Evolutionary conservation across 164 flowering plant genomes (phyloP).

Genomic region (Sedum album): DNA sequence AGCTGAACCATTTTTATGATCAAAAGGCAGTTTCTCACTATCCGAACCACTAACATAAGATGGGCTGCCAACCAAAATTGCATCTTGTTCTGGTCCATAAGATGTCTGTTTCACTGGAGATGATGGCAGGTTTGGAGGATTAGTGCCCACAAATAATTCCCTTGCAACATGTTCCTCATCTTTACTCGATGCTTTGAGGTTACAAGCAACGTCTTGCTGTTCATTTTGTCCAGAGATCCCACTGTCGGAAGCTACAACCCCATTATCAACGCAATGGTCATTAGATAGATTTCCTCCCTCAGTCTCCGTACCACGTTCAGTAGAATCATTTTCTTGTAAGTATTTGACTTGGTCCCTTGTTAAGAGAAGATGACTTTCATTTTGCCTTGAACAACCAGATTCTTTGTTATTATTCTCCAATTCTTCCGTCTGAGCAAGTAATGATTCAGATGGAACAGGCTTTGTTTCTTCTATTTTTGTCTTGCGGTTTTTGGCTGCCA

Average conservation of each 20-base stretch:
- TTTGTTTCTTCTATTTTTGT: conserved; percentile 1
- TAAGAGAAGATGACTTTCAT: conserved; percentile 2
- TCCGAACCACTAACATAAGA: neutral
- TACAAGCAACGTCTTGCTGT: neutral
- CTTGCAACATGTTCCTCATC: neutral
- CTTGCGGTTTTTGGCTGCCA: conserved; percentile 34
- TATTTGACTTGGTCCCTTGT: neutral
- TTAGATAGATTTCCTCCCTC: neutral
- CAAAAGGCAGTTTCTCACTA: neutral
- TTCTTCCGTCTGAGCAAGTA: conserved; percentile 13
- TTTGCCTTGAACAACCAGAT: conserved; percentile 14
- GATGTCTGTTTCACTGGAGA: neutral
- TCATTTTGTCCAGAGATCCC: neutral
- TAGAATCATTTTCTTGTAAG: neutral
- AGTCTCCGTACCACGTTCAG: neutral
- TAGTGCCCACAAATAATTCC: neutral
- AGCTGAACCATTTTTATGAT: neutral
- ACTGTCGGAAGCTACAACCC: neutral
- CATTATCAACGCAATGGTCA: neutral
- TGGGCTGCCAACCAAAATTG: neutral
- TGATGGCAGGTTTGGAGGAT: neutral
- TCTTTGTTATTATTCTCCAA: conserved; percentile 11
- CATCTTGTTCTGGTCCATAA: neutral
- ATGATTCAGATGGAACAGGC: conserved; percentile 14
- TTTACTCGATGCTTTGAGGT: neutral